A percentile compares a stretch with the other conserved stretches of the same genome.
phyloP scores from a whole-genome alignment of 2,329 filamentous ascomycete species.

The Cylindrodendrum hubeiense region DNA sequence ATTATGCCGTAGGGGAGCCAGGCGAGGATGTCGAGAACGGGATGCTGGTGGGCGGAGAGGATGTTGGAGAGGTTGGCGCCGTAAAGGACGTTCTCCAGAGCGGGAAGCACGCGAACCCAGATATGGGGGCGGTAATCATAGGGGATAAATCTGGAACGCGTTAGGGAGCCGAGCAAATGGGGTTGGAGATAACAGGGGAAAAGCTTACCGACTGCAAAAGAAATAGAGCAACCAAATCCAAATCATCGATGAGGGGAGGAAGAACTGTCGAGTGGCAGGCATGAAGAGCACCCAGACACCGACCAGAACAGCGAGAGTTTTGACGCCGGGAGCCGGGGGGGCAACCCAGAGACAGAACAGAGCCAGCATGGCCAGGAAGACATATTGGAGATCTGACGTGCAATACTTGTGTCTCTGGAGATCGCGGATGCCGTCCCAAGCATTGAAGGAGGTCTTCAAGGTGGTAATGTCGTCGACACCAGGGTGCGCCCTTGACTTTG shows the following conservation, averaged over 20 bases:
- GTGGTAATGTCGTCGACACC: slow-evolving; percentile 74
- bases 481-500: slow-evolving; percentile 52
- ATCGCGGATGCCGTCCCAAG: slow-evolving; percentile 80
- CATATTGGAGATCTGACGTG: slow-evolving; percentile 86
- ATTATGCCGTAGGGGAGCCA: slow-evolving; percentile 95
- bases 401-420: slow-evolving; percentile 85
- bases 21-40: slow-evolving; percentile 86
- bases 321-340: slow-evolving; percentile 82
- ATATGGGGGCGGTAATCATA: slow-evolving; percentile 91
- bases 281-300: slow-evolving; percentile 80
- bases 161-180: background rate
- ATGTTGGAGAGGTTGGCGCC: slow-evolving; percentile 97
- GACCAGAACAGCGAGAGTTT: slow-evolving; percentile 77
- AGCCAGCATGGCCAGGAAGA: slow-evolving; percentile 78
- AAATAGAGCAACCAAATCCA: slow-evolving; percentile 92
- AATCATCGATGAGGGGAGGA: slow-evolving; percentile 87
- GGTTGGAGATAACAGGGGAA: slow-evolving; percentile 7
- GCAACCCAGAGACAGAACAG: slow-evolving; percentile 89
- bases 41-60: slow-evolving; percentile 88
- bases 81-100: slow-evolving; percentile 96
- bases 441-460: slow-evolving; percentile 86
- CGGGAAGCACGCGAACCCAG: slow-evolving; percentile 94
- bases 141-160: slow-evolving; percentile 80
- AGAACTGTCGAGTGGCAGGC: slow-evolving; percentile 90
- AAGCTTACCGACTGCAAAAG: slow-evolving; percentile 87